Evolutionary conservation across 1,284 basidiomycete genomes (phyloP).

Genomic region (Omphalotus olearius): DNA sequence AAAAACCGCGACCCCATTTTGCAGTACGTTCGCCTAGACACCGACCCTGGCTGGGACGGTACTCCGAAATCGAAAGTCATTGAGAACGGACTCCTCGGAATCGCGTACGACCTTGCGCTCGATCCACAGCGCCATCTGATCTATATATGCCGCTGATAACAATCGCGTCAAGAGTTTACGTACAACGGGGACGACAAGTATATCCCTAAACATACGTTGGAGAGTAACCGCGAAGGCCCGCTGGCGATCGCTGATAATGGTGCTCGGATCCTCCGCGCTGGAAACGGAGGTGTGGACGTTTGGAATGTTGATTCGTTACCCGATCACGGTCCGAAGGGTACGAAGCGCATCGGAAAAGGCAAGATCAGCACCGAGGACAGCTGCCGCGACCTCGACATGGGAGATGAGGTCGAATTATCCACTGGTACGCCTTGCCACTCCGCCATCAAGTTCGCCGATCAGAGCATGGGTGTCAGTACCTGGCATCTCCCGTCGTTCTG

Average conservation of each 20-base stretch:
- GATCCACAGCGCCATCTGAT: conserved; percentile 22
- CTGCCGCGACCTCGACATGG: conserved; percentile 1
- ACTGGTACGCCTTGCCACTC: neutral
- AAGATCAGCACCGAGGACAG: neutral
- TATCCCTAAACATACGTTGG: neutral
- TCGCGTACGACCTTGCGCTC: conserved; percentile 16
- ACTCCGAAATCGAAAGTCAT: conserved; percentile 6
- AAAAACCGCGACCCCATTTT: conserved; percentile 31
- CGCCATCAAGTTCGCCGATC: neutral
- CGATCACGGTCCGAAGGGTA: conserved; percentile 2
- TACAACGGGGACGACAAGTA: neutral
- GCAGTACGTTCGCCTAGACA: conserved; percentile 24
- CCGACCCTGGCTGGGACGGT: conserved; percentile 11
- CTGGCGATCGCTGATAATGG: neutral
- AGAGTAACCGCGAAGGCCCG: neutral
- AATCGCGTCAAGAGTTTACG: conserved; percentile 20
- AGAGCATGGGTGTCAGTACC: neutral
- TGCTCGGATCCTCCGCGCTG: neutral
- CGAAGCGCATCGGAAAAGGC: neutral
- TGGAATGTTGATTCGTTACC: conserved; percentile 5
- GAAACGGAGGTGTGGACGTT: neutral
- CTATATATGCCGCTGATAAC: conserved; percentile 22
- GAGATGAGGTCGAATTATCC: neutral
- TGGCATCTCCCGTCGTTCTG: neutral
- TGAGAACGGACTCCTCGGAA: conserved; percentile 15